A percentile compares a stretch with the other conserved stretches of the same genome.
Conservation (phyloP, 1,284 basidiomycete genomes). For the Ustilago xerochloae region DNA sequence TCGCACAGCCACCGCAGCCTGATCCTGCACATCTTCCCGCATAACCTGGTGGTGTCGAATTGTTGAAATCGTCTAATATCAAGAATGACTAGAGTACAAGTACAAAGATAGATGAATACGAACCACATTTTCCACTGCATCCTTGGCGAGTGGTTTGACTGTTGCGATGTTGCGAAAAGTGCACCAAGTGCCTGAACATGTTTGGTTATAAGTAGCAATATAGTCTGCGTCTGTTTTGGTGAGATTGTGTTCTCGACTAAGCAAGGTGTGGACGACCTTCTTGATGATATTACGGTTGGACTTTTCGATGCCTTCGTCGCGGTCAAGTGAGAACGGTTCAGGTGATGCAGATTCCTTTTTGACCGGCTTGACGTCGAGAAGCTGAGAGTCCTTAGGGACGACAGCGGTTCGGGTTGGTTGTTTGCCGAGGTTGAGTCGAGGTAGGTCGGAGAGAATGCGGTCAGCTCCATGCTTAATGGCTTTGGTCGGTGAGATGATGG, state of each 20-base stretch:
- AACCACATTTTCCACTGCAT: slow-evolving; percentile 36
- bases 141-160: slow-evolving; percentile 19
- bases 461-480: slow-evolving; percentile 28
- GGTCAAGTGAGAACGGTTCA: slow-evolving; percentile 24
- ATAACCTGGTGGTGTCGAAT: background rate
- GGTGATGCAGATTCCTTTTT: slow-evolving; percentile 33
- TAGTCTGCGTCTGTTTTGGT: slow-evolving; percentile 47
- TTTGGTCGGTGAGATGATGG: slow-evolving; percentile 8
- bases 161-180: slow-evolving; percentile 37
- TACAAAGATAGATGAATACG: slow-evolving; percentile 45
- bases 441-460: slow-evolving; percentile 38
- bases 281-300: slow-evolving; percentile 44
- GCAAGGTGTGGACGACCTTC: slow-evolving; percentile 39
- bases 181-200: slow-evolving; percentile 56
- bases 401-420: slow-evolving; percentile 25
- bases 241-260: slow-evolving; percentile 28
- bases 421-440: slow-evolving; percentile 39
- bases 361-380: slow-evolving; percentile 29
- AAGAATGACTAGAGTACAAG: slow-evolving; percentile 27
- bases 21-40: background rate
- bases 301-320: slow-evolving; percentile 27
- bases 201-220: slow-evolving; percentile 51
- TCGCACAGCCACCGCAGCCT: slow-evolving; percentile 11
- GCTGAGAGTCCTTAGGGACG: background rate
- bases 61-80: background rate